Conservation (phyloP, 441 rosid species). For the Dalechampia spathulata region DNA sequence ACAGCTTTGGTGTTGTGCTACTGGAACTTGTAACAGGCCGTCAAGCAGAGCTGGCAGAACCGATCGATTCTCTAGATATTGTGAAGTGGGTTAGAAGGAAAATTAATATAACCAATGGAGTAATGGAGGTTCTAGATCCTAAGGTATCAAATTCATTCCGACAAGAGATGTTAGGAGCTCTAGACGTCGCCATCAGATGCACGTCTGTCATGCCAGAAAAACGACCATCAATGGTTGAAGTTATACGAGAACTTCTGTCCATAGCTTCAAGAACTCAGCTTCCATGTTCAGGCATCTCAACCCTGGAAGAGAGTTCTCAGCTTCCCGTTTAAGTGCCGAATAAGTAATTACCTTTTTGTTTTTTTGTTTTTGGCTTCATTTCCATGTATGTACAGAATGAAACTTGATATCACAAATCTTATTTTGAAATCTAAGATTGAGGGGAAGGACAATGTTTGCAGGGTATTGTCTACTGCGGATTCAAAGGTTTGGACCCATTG, state of each 20-base stretch:
- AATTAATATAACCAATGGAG: constrained; percentile 72
- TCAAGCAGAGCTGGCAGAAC: constrained; percentile 52
- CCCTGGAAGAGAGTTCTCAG: constrained; percentile 28
- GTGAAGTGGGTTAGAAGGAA: constrained; percentile 88
- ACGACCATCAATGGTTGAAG: constrained; percentile 68
- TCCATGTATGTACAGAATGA: constrained; percentile 21
- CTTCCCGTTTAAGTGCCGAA: constrained; percentile 32
- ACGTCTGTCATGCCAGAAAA: constrained; percentile 70
- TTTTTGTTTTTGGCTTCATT: background rate
- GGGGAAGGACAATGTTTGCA: constrained; percentile 10
- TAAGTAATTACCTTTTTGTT: background rate
- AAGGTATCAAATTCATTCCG: constrained; percentile 44
- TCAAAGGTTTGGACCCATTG: constrained; percentile 3
- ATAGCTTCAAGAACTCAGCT: constrained; percentile 24
- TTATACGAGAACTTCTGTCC: constrained; percentile 51
- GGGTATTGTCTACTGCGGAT: constrained; percentile 10
- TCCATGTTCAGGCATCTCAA: constrained; percentile 21
- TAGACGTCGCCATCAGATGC: constrained; percentile 68
- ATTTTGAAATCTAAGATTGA: background rate
- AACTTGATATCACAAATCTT: constrained; percentile 14
- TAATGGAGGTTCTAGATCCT: constrained; percentile 61
- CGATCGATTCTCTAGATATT: constrained; percentile 48
- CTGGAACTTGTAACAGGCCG: constrained; percentile 76
- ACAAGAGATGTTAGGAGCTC: constrained; percentile 59
- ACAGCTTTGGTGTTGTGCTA: constrained; percentile 79